Base-by-base conservation (phyloP, 495 filamentous ascomycete genomes). In the Penicillium paxilli region DNA sequence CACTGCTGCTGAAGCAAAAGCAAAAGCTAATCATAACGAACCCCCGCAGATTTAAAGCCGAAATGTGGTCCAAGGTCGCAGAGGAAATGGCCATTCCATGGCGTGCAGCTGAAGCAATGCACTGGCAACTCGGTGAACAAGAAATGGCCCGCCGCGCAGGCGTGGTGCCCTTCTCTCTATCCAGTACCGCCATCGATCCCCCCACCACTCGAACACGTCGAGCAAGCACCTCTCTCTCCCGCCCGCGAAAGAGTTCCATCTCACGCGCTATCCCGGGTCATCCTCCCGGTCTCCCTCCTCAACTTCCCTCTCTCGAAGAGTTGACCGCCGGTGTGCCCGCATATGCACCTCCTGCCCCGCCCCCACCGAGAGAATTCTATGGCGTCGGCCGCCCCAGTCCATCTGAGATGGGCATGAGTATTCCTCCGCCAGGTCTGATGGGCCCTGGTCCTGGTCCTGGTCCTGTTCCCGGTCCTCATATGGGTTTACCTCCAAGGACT, bases 41-140 rank as follows among this genome's bases (percentile, higher is more conserved):
- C 50, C 42, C 12, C 17, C 16, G 28, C 68, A 98, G 93, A 65
- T 96, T 97, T 78, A 97, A 96, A 69, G 82, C 88, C 55, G 91
- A 97, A 59, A 96, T 98, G 90, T 98, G 94, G 94, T 84, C 86
- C 40, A 90, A 90, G 60, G 85, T 98, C 5, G 89, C 91, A 28
- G 87, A 89, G 67, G 94, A 98, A 73, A 92, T 98, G 87, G 84
- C 83, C n/a, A 86, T 97, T 58, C 94, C 94, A 22, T 98, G 93
- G 92, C 84, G 93, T 48, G 89, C 94, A 6, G 93, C 89, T 25
- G 94, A 98, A 73, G 90, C 89, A 14, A 96, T 96, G 92, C 94
- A 98, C 72, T 98, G 94, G 94, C 88, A 95, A 63, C 72, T 98
- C 17, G 94, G 94, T 47, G 92, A 96, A 68, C 76, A 82, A 59